Evolutionary conservation across 257 asterid genomes (phyloP).

Genomic region (Plantago ovata): DNA sequence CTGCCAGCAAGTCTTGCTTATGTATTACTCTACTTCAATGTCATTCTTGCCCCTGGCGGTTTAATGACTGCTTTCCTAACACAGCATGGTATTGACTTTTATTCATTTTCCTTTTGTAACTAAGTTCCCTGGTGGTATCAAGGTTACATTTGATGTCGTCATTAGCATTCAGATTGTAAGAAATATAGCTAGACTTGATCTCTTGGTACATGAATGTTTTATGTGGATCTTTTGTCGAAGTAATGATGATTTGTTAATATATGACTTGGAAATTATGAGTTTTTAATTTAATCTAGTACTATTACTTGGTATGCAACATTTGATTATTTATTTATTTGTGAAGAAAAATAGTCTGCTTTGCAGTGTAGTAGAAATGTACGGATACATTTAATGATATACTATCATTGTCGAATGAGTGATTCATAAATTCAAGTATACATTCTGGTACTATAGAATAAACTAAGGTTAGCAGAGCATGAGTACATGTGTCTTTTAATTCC

Average conservation of each 20-base stretch:
- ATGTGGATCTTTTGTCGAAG: conserved; percentile 5
- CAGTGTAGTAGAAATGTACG: no score
- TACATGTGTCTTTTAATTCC: no score
- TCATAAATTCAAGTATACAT: no score
- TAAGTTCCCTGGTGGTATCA: conserved; percentile 12
- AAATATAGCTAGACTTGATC: conserved; percentile 3
- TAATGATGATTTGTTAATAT: conserved; percentile 2
- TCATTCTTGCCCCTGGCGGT: conserved; percentile 89
- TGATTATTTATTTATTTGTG: no score
- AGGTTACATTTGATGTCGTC: no score
- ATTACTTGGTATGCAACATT: background rate
- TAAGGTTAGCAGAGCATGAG: no score
- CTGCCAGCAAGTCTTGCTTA: conserved; percentile 93
- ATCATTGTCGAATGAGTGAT: no score
- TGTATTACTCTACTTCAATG: conserved; percentile 84
- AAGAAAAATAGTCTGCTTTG: no score
- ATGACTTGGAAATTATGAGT: background rate
- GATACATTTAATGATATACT: no score
- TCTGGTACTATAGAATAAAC: no score
- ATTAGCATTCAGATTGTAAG: background rate
- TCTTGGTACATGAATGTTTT: background rate
- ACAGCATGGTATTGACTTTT: conserved; percentile 60
- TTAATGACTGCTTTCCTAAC: conserved; percentile 97
- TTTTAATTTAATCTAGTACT: background rate
- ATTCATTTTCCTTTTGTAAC: conserved; percentile 13